Evolutionary conservation across 2,329 filamentous ascomycete genomes (phyloP).

Genomic region (Fusarium sp.): DNA sequence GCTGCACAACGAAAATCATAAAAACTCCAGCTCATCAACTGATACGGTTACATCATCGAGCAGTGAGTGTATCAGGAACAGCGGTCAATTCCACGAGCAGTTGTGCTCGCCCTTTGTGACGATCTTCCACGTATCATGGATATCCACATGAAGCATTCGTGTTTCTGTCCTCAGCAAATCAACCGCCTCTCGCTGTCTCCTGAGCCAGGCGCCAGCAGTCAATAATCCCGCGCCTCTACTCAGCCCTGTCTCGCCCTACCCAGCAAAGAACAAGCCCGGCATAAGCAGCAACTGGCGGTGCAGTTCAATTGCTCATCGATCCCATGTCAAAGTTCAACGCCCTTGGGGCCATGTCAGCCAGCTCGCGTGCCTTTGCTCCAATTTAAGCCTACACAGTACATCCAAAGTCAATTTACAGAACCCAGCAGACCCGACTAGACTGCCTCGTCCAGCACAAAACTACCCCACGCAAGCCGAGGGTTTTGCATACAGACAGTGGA

Average conservation of each 20-base stretch:
- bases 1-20: constrained; percentile 27
- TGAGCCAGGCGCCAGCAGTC: constrained; percentile 20
- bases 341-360: constrained; percentile 9
- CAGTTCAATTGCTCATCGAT: constrained; percentile 16
- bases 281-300: constrained; percentile 27
- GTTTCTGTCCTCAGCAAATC: constrained; percentile 35
- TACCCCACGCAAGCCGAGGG: constrained; percentile 34
- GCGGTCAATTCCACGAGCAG: constrained; percentile 26
- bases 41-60: constrained; percentile 31
- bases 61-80: constrained; percentile 24
- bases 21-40: constrained; percentile 28
- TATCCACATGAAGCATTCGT: constrained; percentile 31
- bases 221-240: constrained; percentile 34
- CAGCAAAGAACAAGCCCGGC: constrained; percentile 3
- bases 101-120: constrained; percentile 18
- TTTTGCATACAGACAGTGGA: constrained; percentile 15
- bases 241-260: constrained; percentile 39
- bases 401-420: constrained; percentile 29
- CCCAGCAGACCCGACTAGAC: constrained; percentile 31
- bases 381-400: constrained; percentile 23
- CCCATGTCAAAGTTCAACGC: constrained; percentile 19
- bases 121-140: constrained; percentile 38
- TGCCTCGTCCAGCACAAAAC: constrained; percentile 19
- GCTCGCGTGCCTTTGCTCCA: constrained; percentile 41
- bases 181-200: constrained; percentile 8